These are phyloP conservation scores for Bryopsis sp. DNA, from an alignment of 139 green algal species.

Conservation along the genomic window DNA sequence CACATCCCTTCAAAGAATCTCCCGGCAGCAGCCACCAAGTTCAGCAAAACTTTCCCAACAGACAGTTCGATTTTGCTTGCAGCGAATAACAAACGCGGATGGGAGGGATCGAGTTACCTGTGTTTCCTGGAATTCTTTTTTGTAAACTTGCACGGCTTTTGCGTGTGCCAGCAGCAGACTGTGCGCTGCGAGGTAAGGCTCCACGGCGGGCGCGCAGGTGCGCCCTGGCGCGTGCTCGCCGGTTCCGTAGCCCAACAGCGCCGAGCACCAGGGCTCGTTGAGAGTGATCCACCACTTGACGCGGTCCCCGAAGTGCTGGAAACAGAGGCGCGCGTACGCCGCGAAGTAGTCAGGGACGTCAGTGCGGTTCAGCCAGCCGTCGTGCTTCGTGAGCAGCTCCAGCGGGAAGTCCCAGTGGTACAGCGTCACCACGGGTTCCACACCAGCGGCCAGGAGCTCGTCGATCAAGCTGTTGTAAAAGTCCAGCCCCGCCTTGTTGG, in stretches of 20 bases:
- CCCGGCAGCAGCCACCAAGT: no score
- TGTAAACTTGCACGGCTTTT: conserved; percentile 20
- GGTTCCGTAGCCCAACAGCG: conserved; percentile 21
- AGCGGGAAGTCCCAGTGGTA: conserved; percentile 37
- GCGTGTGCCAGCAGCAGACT: conserved; percentile 29
- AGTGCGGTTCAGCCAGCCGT: conserved; percentile 27
- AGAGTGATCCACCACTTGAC: conserved; percentile 24
- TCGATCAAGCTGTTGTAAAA: conserved; percentile 31
- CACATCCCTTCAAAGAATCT: no score
- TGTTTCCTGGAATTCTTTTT: not conserved
- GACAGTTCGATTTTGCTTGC: no score
- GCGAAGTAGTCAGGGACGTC: conserved; percentile 26
- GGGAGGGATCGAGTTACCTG: not conserved
- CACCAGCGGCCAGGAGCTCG: conserved; percentile 23
- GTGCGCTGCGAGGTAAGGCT: conserved; percentile 35
- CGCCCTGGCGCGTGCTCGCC: conserved; percentile 26
- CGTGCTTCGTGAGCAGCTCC: conserved; percentile 21
- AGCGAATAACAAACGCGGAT: not conserved
- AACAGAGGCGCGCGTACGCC: conserved; percentile 28
- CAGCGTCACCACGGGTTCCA: conserved; percentile 28
- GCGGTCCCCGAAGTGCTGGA: conserved; percentile 31
- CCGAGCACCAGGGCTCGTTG: conserved; percentile 29
- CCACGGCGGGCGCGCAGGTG: conserved; percentile 13
- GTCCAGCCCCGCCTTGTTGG: conserved; percentile 24
- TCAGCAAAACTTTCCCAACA: no score